Conservation (phyloP, 164 flowering plant species). For the Buxus sempervirens region DNA sequence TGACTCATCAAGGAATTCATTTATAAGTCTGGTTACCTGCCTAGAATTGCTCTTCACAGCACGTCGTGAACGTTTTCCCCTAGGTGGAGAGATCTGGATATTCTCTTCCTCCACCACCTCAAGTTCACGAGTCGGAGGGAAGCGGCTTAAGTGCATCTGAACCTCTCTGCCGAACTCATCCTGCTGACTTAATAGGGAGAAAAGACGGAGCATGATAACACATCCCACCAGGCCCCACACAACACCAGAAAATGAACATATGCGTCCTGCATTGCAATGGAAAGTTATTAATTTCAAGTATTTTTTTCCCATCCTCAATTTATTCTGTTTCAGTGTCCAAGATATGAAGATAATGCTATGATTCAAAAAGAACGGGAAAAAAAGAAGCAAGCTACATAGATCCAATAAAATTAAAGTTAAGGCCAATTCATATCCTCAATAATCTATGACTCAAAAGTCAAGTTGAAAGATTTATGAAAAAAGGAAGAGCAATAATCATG, state of each 20-base stretch:
- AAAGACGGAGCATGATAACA: constrained; percentile 60
- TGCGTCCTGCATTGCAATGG: constrained; percentile 83
- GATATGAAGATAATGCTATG: too few species aligned
- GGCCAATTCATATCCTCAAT: too few species aligned
- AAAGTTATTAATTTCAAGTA: constrained; percentile 73
- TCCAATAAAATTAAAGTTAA: too few species aligned
- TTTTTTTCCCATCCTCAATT: constrained; percentile 84
- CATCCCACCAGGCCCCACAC: constrained; percentile 68
- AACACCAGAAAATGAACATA: constrained; percentile 46
- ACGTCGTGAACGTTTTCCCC: constrained; percentile 79
- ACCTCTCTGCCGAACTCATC: constrained; percentile 22
- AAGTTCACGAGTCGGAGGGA: constrained; percentile 58
- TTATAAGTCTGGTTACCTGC: constrained; percentile 56
- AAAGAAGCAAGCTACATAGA: too few species aligned
- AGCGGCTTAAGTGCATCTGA: constrained; percentile 32
- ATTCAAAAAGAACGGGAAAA: too few species aligned
- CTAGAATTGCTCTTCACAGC: constrained; percentile 74
- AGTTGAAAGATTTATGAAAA: too few species aligned
- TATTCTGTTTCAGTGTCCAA: constrained; percentile 36
- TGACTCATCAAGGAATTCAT: constrained; percentile 91
- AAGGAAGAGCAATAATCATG: too few species aligned
- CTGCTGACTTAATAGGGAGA: constrained; percentile 37
- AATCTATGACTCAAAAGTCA: too few species aligned
- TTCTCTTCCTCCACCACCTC: constrained; percentile 78
- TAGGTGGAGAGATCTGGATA: constrained; percentile 70